Base-by-base conservation (phyloP, 768 basidiomycete species). In the Zangia roseola region DNA sequence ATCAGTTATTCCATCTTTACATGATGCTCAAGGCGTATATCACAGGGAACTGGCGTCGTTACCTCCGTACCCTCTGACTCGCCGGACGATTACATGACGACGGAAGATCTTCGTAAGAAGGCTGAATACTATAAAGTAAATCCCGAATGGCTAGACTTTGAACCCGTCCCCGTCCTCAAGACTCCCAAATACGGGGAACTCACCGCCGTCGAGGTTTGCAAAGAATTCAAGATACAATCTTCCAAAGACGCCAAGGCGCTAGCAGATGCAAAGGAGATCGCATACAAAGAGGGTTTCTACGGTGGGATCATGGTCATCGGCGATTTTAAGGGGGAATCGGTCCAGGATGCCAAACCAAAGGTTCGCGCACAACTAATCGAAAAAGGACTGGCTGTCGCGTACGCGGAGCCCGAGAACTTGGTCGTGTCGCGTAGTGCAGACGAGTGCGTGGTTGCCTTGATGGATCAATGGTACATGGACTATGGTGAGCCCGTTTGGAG, bases 381-480 rank as follows among this genome's bases (percentile, higher is more conserved):
- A 48, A 73, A 70, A 7, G 86, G 84, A 3, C 60, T 90, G 46
- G 95, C 91, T 7, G 84, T 97, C 59, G 77, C 90, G 49, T 99
- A 99, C 65, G 93, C 94, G 10, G 95, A 98, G 70, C 95, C 95
- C 1, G 94, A 98, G 69, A 88, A 88, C 47, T 66, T 91, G 56
- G 87, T 97, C 61, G 82, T 94, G 60, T 91, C 87, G 38, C 78
- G 95, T 37, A 92, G 88, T 68, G 83, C 81, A n/a, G 97, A 99
- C 62, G 95, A 97, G 70, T 99, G 97, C 73, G 90, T 97, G 17
- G 93, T 99, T 49, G 94, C 95, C 4, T 73, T 99, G 56, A 94
- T 94, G 83, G 97, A 99, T 66, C 97, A 99, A 70, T 99, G 95
- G 94, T 99, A 98, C 69, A 71, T 98, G 68, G 93, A 98, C 69